Conservation (phyloP, 352 stramenopile genomes). For the Lagenidium sp. region DNA sequence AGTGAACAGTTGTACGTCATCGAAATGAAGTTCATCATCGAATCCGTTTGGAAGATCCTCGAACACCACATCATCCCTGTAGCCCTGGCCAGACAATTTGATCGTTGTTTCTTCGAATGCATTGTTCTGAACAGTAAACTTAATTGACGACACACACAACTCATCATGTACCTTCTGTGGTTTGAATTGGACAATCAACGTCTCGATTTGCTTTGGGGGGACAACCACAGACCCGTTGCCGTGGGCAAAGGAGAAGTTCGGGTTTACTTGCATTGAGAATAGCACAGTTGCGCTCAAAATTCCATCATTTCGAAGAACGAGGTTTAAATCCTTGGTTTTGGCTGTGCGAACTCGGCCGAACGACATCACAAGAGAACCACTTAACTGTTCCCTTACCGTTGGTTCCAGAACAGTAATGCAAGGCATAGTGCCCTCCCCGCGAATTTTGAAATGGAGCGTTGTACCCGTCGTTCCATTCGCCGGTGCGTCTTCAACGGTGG, state of each 20-base stretch:
- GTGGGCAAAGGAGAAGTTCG: constrained; percentile 63
- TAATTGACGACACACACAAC: constrained; percentile 32
- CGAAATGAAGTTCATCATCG: constrained; percentile 83
- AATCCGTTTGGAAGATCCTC: constrained; percentile 73
- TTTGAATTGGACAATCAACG: constrained; percentile 73
- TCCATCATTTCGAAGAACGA: constrained; percentile 88
- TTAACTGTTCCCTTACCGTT: constrained; percentile 35
- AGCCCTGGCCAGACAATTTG: constrained; percentile 60
- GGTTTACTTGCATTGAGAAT: constrained; percentile 78
- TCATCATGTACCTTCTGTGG: constrained; percentile 73
- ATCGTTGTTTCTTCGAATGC: constrained; percentile 82
- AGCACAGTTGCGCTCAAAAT: constrained; percentile 88
- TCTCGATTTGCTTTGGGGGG: constrained; percentile 46
- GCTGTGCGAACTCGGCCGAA: constrained; percentile 75
- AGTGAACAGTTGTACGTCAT: constrained; percentile 33
- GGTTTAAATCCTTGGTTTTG: constrained; percentile 49
- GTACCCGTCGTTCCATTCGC: constrained; percentile 19
- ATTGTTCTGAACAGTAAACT: constrained; percentile 89
- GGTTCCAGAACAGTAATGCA: constrained; percentile 87
- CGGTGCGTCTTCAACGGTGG: constrained; percentile 74
- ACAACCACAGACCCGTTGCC: constrained; percentile 74
- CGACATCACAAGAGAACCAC: constrained; percentile 55
- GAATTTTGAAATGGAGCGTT: constrained; percentile 84
- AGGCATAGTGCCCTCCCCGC: constrained; percentile 89
- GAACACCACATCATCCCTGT: constrained; percentile 80